These are phyloP conservation scores for Xylariaceae sp. DNA, from an alignment of 2,329 filamentous ascomycete species.

Conservation along the genomic window DNA sequence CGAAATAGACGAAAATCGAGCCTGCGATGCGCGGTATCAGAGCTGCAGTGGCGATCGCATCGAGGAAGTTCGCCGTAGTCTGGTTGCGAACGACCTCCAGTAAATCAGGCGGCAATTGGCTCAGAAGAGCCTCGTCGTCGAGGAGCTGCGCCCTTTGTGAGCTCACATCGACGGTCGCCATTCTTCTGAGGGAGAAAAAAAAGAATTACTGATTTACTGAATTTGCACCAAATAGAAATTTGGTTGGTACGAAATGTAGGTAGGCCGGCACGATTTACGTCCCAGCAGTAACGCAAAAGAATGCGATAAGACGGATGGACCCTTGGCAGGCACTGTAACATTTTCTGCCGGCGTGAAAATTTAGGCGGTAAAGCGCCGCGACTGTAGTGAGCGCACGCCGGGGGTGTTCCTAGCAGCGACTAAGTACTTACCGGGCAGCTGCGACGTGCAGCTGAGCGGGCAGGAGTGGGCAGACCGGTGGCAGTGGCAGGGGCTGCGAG, in stretches of 20 bases:
- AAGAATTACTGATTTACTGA: constrained; percentile 15
- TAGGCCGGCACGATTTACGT: background rate
- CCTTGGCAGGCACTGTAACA: constrained; percentile 18
- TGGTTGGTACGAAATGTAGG: constrained; percentile 14
- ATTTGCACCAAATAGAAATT: constrained; percentile 14
- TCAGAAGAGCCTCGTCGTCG: constrained; percentile 47
- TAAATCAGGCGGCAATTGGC: constrained; percentile 64
- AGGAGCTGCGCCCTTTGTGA: constrained; percentile 52
- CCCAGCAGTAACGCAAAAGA: background rate
- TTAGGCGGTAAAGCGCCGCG: constrained; percentile 27
- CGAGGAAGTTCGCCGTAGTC: constrained; percentile 61
- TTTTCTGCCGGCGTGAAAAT: constrained; percentile 27
- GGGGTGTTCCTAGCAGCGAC: background rate
- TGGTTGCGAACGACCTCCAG: constrained; percentile 60
- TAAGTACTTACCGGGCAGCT: background rate
- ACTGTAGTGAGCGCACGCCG: background rate
- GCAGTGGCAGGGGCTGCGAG: constrained; percentile 10
- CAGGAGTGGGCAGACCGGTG: background rate
- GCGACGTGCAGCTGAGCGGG: background rate
- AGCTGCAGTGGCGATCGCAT: constrained; percentile 63
- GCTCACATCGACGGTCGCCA: constrained; percentile 53
- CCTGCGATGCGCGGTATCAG: constrained; percentile 67
- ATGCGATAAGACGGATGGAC: constrained; percentile 14
- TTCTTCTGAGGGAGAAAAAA: constrained; percentile 36
- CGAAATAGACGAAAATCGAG: constrained; percentile 67